phyloP scores from a whole-genome alignment of 495 filamentous ascomycete genomes.

The Cryomyces minteri region DNA sequence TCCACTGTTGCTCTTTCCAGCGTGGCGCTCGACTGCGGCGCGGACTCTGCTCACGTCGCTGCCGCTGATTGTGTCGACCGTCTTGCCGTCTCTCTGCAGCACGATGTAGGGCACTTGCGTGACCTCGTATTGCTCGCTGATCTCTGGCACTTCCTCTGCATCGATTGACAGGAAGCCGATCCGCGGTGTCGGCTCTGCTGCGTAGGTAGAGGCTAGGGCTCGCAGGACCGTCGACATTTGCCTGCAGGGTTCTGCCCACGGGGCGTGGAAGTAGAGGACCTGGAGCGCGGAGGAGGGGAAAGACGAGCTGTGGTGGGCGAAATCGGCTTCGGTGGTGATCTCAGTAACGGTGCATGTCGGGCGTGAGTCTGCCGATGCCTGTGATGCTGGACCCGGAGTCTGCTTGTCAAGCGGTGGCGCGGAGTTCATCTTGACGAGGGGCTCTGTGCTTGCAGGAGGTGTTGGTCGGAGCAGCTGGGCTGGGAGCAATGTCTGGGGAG shows the following conservation, averaged over 20 bases:
- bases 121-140: conserved; percentile 80
- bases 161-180: conserved; percentile 75
- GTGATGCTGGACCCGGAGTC: neutral
- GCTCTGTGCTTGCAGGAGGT: neutral
- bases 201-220: conserved; percentile 69
- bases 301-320: conserved; percentile 40
- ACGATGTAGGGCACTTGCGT: conserved; percentile 86
- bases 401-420: neutral
- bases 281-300: conserved; percentile 49
- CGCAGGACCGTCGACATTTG: conserved; percentile 81
- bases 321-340: conserved; percentile 49
- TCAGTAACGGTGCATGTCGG: conserved; percentile 37
- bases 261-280: conserved; percentile 82
- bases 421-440: neutral
- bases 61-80: conserved; percentile 68
- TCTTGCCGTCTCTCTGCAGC: conserved; percentile 46
- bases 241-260: conserved; percentile 91
- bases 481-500: too few relatives aligned
- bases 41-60: conserved; percentile 72
- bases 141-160: conserved; percentile 74
- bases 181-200: conserved; percentile 38
- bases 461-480: too few relatives aligned
- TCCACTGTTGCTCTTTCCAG: conserved; percentile 20
- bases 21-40: conserved; percentile 65
- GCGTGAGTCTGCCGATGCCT: neutral